Base-by-base conservation (phyloP, 352 stramenopile genomes). In the Phytophthora boehmeriae region DNA sequence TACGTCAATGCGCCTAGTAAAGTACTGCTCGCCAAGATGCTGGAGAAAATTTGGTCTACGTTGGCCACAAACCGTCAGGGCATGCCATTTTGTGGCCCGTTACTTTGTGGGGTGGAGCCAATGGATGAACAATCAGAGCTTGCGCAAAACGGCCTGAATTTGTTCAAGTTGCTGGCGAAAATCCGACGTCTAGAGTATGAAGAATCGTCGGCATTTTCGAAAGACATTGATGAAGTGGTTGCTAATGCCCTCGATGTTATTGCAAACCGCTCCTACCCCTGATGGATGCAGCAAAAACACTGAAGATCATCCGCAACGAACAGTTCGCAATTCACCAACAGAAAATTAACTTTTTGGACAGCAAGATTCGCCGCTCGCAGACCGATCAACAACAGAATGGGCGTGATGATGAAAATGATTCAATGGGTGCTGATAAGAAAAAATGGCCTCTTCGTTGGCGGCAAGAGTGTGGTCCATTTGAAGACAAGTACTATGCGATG, bases 21-120 rank as follows among this genome's bases (percentile, higher is more conserved):
- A 61, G 76, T 95, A 14, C 84, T 90, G 50, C 71, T 95, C 25
- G 83, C 76, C 1, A 93, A 90, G 61, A 68, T 80, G 41, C 61
- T 95, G 45, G 87, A 95, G 65, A 84, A 84, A 22, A 86, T 95
- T 36, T 95, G 86, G 87, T 93, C 87, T 1, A 89, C 84, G 36
- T 57, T 95, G 54, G 87, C 84, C 13, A 95, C 85, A n/a, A 95
- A 95, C 64, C 82, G 72, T 14, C 87, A 95, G 62, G 87, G 84
- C 4, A 78, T 91, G 71, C 78, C 87, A 17, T 95, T 95, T 39
- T 93, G 83, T 49, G 81, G 83, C 32, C 87, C 87, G 2, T 59
- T 95, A 11, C 51, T 95, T 22, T 80, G 76, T 38, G 87, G 87
- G 14, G 39, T 95, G 36, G 73, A 87, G 14, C 66, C 63, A 10